These are phyloP conservation scores for Pythium sp. DNA, from an alignment of 352 stramenopile species.

Conservation along the genomic window DNA sequence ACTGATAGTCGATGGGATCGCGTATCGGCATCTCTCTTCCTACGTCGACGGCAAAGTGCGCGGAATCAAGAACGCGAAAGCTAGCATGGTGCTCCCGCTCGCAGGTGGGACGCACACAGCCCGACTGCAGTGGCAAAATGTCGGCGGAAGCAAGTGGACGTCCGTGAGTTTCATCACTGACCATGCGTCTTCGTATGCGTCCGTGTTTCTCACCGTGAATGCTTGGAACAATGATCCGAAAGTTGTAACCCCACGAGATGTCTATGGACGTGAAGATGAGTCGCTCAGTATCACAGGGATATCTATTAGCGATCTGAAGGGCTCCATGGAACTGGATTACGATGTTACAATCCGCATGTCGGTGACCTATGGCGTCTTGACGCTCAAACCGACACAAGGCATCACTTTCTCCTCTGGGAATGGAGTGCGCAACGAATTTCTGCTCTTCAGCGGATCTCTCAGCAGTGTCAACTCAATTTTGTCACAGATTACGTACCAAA, in stretches of 20 bases:
- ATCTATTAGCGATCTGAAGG: conserved; percentile 47
- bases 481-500: conserved; percentile 44
- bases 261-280: conserved; percentile 51
- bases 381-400: conserved; percentile 45
- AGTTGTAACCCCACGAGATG: conserved; percentile 32
- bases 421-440: conserved; percentile 44
- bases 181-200: conserved; percentile 56
- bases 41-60: conserved; percentile 64
- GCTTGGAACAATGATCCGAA: conserved; percentile 70
- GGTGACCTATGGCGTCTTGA: conserved; percentile 54
- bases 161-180: conserved; percentile 74
- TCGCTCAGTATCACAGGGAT: conserved; percentile 33
- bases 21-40: conserved; percentile 66
- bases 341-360: conserved; percentile 53
- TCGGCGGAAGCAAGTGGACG: conserved; percentile 62
- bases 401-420: conserved; percentile 60
- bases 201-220: conserved; percentile 67
- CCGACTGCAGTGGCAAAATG: conserved; percentile 75
- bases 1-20: conserved; percentile 62
- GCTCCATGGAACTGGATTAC: conserved; percentile 58
- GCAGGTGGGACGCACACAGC: conserved; percentile 55
- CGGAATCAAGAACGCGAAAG: conserved; percentile 67
- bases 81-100: conserved; percentile 62
- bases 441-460: conserved; percentile 62
- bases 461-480: conserved; percentile 61